A percentile compares a stretch with the other conserved stretches of the same genome.
phyloP scores from a whole-genome alignment of 2,329 filamentous ascomycete genomes.

The Cladosporium austrohemisphaericum region DNA sequence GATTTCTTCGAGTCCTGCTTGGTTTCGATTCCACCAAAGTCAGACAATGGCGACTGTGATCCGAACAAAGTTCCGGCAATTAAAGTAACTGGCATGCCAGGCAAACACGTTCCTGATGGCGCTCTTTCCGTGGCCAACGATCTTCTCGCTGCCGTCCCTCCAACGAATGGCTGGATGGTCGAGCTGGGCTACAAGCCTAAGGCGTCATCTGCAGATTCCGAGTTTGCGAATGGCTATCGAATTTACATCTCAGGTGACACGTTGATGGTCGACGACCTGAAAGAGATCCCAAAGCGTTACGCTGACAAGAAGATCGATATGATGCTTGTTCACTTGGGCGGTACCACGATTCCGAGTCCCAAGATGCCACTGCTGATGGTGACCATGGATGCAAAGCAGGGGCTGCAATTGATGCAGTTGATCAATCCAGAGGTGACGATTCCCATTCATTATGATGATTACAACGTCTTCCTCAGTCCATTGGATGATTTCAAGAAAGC shows the following conservation, averaged over 20 bases:
- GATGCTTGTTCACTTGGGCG: conserved; percentile 64
- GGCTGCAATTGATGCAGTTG: conserved; percentile 56
- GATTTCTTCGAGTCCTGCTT: conserved; percentile 54
- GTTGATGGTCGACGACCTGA: conserved; percentile 58
- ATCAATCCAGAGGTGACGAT: conserved; percentile 61
- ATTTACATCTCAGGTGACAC: conserved; percentile 68
- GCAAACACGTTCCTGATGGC: conserved; percentile 56
- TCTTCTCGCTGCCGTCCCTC: conserved; percentile 53
- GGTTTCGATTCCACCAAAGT: conserved; percentile 37
- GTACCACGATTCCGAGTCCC: conserved; percentile 61
- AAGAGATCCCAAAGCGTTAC: conserved; percentile 57
- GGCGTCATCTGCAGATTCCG: conserved; percentile 15
- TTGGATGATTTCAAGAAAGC: conserved; percentile 58
- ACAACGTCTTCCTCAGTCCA: conserved; percentile 59
- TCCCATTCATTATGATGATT: conserved; percentile 63
- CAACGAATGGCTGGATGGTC: conserved; percentile 64
- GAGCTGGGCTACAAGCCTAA: conserved; percentile 52
- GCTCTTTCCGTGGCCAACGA: conserved; percentile 46
- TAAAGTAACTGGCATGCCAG: conserved; percentile 61
- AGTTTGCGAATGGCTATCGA: conserved; percentile 42
- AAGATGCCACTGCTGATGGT: conserved; percentile 61
- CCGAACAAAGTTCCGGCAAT: conserved; percentile 39
- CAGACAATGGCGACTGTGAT: conserved; percentile 1
- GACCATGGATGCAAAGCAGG: conserved; percentile 64
- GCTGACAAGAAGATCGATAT: conserved; percentile 55